A percentile compares a stretch with the other conserved stretches of the same genome.
Conservation (phyloP, 2,329 filamentous ascomycete genomes). For the Hymenotorrendiella dingleyae region DNA sequence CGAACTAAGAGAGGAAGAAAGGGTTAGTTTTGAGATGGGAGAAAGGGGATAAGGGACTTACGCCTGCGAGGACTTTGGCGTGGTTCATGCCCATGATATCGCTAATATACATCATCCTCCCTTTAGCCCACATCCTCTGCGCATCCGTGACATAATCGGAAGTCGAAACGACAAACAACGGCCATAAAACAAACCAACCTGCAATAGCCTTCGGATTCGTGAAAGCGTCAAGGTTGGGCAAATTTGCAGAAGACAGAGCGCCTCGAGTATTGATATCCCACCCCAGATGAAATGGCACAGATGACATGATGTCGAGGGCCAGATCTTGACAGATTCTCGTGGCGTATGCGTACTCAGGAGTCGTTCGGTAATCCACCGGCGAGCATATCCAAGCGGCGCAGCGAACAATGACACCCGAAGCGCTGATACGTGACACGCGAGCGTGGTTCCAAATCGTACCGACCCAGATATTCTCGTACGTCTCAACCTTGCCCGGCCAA, state of each 20-base stretch:
- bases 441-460: constrained; percentile 53
- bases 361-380: constrained; percentile 57
- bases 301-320: constrained; percentile 54
- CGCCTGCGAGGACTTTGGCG: constrained; percentile 48
- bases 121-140: constrained; percentile 50
- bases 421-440: constrained; percentile 47
- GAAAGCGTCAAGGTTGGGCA: constrained; percentile 43
- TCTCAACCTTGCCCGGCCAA: constrained; percentile 54
- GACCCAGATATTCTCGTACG: constrained; percentile 53
- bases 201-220: constrained; percentile 44
- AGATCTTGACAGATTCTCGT: constrained; percentile 44
- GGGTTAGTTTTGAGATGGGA: constrained; percentile 2
- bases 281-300: constrained; percentile 55
- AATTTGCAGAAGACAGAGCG: constrained; percentile 28
- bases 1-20: constrained; percentile 41
- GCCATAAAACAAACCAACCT: constrained; percentile 56
- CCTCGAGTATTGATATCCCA: constrained; percentile 45
- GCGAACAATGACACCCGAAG: constrained; percentile 50
- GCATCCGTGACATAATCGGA: constrained; percentile 55
- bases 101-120: constrained; percentile 48
- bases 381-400: constrained; percentile 55
- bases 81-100: constrained; percentile 53
- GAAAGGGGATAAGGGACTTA: constrained; percentile 30
- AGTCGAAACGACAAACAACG: constrained; percentile 45
- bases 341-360: constrained; percentile 53